Conservation (phyloP, 2,329 filamentous ascomycete species). For the Diplodia mutila region DNA sequence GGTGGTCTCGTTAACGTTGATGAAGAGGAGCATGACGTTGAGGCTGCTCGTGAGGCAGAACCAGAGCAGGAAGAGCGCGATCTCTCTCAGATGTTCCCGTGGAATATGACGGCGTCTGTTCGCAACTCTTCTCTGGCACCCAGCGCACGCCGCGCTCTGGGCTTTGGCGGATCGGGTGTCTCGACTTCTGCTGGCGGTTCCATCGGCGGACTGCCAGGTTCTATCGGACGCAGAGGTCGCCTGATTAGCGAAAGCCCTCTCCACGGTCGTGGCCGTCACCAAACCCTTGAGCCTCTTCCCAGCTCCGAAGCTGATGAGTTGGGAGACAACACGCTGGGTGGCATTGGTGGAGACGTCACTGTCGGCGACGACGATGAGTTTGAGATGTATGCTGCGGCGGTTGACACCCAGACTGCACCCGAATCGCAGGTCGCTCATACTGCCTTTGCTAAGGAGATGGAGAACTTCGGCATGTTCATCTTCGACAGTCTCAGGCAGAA, state of each 20-base stretch:
- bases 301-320: slow-evolving; percentile 34
- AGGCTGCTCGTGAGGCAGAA: slow-evolving; percentile 71
- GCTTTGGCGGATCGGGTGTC: slow-evolving; percentile 37
- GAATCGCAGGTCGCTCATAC: slow-evolving; percentile 55
- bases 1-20: slow-evolving; percentile 7
- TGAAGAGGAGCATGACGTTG: slow-evolving; percentile 54
- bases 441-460: slow-evolving; percentile 61
- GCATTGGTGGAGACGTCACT: slow-evolving; percentile 33
- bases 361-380: slow-evolving; percentile 38
- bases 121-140: slow-evolving; percentile 54
- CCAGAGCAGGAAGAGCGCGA: slow-evolving; percentile 67
- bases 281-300: slow-evolving; percentile 35
- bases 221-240: slow-evolving; percentile 50
- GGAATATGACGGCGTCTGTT: slow-evolving; percentile 64
- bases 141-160: slow-evolving; percentile 46
- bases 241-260: slow-evolving; percentile 66
- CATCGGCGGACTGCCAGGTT: slow-evolving; percentile 32
- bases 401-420: slow-evolving; percentile 55
- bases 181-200: slow-evolving; percentile 40
- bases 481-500: slow-evolving; percentile 33
- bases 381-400: slow-evolving; percentile 43
- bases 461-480: slow-evolving; percentile 67
- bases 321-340: slow-evolving; percentile 32
- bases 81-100: slow-evolving; percentile 67
- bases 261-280: slow-evolving; percentile 51